Base-by-base conservation (phyloP, 441 rosid genomes). In the Gossypium gossypioides region DNA sequence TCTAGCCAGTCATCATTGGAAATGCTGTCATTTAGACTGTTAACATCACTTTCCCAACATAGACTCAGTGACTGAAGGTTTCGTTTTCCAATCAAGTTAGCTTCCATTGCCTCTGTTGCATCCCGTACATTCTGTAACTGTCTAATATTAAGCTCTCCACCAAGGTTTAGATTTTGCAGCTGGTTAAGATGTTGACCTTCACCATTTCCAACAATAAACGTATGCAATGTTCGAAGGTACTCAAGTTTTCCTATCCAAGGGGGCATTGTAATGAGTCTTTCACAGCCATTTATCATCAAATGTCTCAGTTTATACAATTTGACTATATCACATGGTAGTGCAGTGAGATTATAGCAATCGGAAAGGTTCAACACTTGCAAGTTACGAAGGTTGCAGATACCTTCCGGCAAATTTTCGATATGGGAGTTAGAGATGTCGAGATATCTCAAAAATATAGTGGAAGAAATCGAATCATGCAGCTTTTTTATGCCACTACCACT, bases 381-480 rank as follows among this genome's bases (percentile, higher is more conserved):
- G 18, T 75, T 29, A 29, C 1, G 16, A 24, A 80, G 81, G 0
- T 40, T 10, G 37, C 72, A 34, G 12, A 74, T 15, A 0, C 42
- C 19, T 48, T n/a, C 71, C 0, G 81, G 83, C 7, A 80, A 69
- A 13, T 0, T 54, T 21, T 68, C 72, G 0, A 77, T 63, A 27
- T 56, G 74, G 6, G 68, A 63, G 61, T 51, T 61, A 6, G 81
- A 77, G 25, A 80, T 44, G 60, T 77, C 77, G 16, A 77, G 79
- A 54, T 74, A 51, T 54, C 76, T 71, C 72, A 74, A 34, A 56
- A 24, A 72, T 40, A 40, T 48, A 29, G 64, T 56, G 52, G 19
- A 29, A 5, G 57, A 16, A 50, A 77, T 68, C 40, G 83, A 68
- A 25, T 16, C 12, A 15, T 62, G 48, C 40, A 77, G 61, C 32